phyloP scores from a whole-genome alignment of 2,329 filamentous ascomycete genomes.

The Zarea fungicola region DNA sequence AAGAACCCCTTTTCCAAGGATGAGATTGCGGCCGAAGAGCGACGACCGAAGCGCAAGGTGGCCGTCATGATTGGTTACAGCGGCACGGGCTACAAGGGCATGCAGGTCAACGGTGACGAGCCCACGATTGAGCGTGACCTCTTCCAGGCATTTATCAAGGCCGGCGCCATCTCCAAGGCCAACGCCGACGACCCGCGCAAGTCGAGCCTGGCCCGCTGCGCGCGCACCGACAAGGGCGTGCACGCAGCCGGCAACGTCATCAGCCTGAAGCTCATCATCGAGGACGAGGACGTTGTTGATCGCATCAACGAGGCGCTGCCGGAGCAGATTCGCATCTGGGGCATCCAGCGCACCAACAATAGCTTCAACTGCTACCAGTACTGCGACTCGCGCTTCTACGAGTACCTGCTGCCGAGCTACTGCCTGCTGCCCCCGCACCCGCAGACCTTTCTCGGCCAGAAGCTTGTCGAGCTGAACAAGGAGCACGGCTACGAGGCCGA shows the following conservation, averaged over 20 bases:
- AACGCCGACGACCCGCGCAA: slow-evolving; percentile 97
- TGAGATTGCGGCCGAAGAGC: slow-evolving; percentile 81
- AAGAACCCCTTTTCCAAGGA: slow-evolving; percentile 57
- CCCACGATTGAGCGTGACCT: slow-evolving; percentile 96
- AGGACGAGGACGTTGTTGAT: slow-evolving; percentile 79
- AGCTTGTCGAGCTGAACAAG: slow-evolving; percentile 71
- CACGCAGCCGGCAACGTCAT: slow-evolving; percentile 95
- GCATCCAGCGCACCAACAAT: slow-evolving; percentile 81
- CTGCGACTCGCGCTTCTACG: slow-evolving; percentile 94
- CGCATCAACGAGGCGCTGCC: slow-evolving; percentile 86
- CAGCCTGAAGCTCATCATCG: slow-evolving; percentile 90
- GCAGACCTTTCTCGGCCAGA: slow-evolving; percentile 76
- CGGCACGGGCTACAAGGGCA: slow-evolving; percentile 92
- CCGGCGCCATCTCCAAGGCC: slow-evolving; percentile 90
- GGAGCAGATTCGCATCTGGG: slow-evolving; percentile 91
- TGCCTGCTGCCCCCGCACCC: slow-evolving; percentile 90
- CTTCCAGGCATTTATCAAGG: slow-evolving; percentile 84
- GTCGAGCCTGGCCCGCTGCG: slow-evolving; percentile 87
- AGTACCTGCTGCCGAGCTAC: slow-evolving; percentile 93
- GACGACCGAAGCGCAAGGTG: slow-evolving; percentile 91
- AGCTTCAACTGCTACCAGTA: slow-evolving; percentile 92
- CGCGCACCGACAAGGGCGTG: slow-evolving; percentile 94
- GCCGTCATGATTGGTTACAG: slow-evolving; percentile 94
- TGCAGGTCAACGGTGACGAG: slow-evolving; percentile 80
- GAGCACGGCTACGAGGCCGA: slow-evolving; percentile 66